phyloP scores from a whole-genome alignment of 768 basidiomycete species.

The Heimioporus sp. region DNA sequence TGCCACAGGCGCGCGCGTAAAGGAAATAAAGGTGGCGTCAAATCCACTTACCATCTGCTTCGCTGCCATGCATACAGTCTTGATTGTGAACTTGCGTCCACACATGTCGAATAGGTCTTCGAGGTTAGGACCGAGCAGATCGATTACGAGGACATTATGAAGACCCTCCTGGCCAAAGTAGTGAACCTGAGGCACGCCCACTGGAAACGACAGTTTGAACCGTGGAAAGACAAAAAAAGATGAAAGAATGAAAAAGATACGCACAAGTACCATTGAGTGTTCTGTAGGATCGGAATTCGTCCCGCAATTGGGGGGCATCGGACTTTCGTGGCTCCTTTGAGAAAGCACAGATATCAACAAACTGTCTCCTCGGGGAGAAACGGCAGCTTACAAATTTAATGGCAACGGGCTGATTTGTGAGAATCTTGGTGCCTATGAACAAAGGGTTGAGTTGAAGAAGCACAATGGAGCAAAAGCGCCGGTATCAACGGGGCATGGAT shows the following conservation, averaged over 20 bases:
- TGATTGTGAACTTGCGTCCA: slow-evolving; percentile 94
- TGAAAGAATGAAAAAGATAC: slow-evolving; percentile 32
- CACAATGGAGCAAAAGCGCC: background rate
- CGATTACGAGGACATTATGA: slow-evolving; percentile 93
- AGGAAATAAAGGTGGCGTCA: background rate
- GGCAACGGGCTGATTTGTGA: slow-evolving; percentile 85
- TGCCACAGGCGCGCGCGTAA: background rate
- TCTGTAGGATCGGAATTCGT: slow-evolving; percentile 97
- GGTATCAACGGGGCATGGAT: slow-evolving; percentile 7
- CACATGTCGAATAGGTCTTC: slow-evolving; percentile 99
- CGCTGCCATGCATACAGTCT: slow-evolving; percentile 98
- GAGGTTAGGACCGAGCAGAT: slow-evolving; percentile 94
- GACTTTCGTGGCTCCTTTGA: slow-evolving; percentile 92
- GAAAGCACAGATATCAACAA: slow-evolving; percentile 14
- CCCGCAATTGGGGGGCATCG: slow-evolving; percentile 95
- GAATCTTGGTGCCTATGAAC: slow-evolving; percentile 73
- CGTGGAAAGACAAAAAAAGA: slow-evolving; percentile 4
- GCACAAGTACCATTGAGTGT: slow-evolving; percentile 86
- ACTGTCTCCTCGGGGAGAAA: slow-evolving; percentile 6
- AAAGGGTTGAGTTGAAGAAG: slow-evolving; percentile 11
- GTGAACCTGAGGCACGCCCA: slow-evolving; percentile 96
- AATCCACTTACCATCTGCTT: slow-evolving; percentile 86
- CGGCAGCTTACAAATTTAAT: slow-evolving; percentile 86
- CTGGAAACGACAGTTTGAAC: slow-evolving; percentile 40
- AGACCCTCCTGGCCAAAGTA: slow-evolving; percentile 98